Percentiles rank a stretch among this genome's conserved stretches.
Conservation (phyloP, 305 asterid species). For the Solanum hybrid region DNA sequence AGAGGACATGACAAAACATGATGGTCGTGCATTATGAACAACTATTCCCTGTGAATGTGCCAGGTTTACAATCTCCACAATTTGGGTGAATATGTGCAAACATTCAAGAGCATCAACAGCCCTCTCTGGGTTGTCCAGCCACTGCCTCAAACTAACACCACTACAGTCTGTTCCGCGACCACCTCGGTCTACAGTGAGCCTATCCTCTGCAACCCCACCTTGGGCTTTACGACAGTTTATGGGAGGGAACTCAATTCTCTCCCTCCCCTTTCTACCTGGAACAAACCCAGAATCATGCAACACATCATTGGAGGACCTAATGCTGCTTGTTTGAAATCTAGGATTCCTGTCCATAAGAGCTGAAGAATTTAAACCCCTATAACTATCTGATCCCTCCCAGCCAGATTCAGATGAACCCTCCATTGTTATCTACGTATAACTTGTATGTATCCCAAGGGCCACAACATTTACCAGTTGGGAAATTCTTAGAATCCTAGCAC, state of each 20-base stretch:
- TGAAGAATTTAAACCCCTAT: slow-evolving; percentile 27
- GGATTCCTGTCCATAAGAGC: slow-evolving; percentile 35
- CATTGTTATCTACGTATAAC: slow-evolving; percentile 39
- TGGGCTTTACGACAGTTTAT: slow-evolving; percentile 18
- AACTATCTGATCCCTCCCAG: slow-evolving; percentile 58
- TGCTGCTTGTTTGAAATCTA: slow-evolving; percentile 30
- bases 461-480: slow-evolving; percentile 16
- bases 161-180: slow-evolving; percentile 27
- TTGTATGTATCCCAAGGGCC: slow-evolving; percentile 23
- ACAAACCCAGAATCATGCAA: slow-evolving; percentile 45
- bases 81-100: slow-evolving; percentile 82
- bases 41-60: slow-evolving; percentile 86
- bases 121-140: slow-evolving; percentile 84
- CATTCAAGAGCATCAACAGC: slow-evolving; percentile 69
- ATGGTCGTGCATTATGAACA: slow-evolving; percentile 76
- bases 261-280: slow-evolving; percentile 45
- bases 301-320: slow-evolving; percentile 43
- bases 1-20: slow-evolving; percentile 86
- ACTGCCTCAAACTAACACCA: slow-evolving; percentile 79
- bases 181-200: slow-evolving; percentile 12
- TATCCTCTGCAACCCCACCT: slow-evolving; percentile 19
- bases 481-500: slow-evolving; percentile 16
- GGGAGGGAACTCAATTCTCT: slow-evolving; percentile 22
- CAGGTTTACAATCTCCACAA: slow-evolving; percentile 65
- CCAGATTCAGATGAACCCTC: slow-evolving; percentile 83